Conservation (phyloP, 2,329 filamentous ascomycete species). For the Venturia oleaginea region DNA sequence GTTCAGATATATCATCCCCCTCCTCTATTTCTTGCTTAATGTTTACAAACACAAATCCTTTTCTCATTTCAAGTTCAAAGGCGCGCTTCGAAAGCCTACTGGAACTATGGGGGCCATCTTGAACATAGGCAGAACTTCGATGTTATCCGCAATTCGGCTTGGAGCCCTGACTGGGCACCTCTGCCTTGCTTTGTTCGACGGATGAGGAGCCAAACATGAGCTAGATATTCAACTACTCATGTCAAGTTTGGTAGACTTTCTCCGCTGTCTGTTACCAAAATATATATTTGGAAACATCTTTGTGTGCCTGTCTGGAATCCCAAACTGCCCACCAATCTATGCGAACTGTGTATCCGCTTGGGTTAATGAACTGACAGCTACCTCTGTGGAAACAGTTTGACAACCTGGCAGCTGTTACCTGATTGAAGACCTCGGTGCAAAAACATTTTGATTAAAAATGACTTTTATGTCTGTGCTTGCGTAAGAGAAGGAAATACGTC, state of each 20-base stretch:
- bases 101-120: neutral
- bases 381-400: neutral
- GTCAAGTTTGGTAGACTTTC: neutral
- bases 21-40: neutral
- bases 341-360: neutral
- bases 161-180: neutral
- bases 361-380: neutral
- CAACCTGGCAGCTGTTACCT: neutral
- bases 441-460: neutral
- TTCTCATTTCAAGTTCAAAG: neutral
- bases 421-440: neutral
- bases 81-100: neutral
- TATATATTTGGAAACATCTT: neutral
- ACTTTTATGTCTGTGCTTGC: neutral
- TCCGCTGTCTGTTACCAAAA: neutral
- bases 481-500: neutral
- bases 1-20: neutral
- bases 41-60: neutral
- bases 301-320: neutral
- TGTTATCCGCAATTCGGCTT: neutral
- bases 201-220: neutral
- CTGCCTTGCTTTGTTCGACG: neutral
- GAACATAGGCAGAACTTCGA: neutral
- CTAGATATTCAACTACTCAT: neutral
- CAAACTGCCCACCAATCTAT: neutral